phyloP scores from a whole-genome alignment of 371 early-diverging fungal genomes.

The Cokeromyces recurvatus region DNA sequence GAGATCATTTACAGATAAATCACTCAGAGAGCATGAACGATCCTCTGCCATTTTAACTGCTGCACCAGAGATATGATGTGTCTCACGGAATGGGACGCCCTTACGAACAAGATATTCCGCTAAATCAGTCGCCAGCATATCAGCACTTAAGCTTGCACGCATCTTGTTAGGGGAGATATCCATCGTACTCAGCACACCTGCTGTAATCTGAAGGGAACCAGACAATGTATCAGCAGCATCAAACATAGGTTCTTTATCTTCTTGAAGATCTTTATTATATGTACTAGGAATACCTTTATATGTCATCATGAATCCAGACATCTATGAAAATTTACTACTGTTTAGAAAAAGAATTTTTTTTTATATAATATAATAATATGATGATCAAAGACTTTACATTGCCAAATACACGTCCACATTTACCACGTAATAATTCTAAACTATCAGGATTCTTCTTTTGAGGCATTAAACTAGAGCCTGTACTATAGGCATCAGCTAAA shows the following conservation, averaged over 20 bases:
- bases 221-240: conserved; percentile 87
- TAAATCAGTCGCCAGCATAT: conserved; percentile 97
- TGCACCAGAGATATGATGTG: conserved; percentile 96
- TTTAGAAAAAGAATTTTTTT: too few relatives aligned
- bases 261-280: conserved; percentile 98
- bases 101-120: conserved; percentile 95
- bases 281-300: conserved; percentile 95
- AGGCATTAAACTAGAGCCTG: conserved; percentile 98
- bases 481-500: conserved; percentile 93
- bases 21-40: conserved; percentile 60
- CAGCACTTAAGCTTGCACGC: conserved; percentile 72
- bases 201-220: conserved; percentile 86
- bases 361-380: too few relatives aligned
- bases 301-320: conserved; percentile 96
- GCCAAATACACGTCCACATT: conserved; percentile 94
- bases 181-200: conserved; percentile 87
- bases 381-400: conserved; percentile 48
- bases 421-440: conserved; percentile 93
- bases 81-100: conserved; percentile 96
- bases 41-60: conserved; percentile 93
- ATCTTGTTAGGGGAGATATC: conserved; percentile 73
- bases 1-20: conserved; percentile 72
- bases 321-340: conserved; percentile 35
- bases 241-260: conserved; percentile 98
- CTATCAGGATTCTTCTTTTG: conserved; percentile 99